Evolutionary conservation across 2,329 filamentous ascomycete species (phyloP), one percentile per base, ranked within the genome.

Genomic region (Fusarium nelsonii): DNA sequence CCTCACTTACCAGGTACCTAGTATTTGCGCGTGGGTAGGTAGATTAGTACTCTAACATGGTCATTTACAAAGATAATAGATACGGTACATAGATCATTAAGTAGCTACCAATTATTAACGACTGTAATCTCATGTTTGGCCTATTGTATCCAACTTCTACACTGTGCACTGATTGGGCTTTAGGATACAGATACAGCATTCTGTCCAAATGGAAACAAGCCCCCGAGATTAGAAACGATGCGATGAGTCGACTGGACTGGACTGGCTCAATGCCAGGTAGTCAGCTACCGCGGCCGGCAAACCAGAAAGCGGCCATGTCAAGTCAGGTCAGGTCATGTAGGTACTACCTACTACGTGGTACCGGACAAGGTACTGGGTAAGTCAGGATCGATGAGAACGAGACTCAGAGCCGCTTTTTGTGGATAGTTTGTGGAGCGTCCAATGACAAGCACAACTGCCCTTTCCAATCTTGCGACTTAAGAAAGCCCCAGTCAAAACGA

Each of bases 201-300:
- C 23, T 23, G 23, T 23, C 23, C 23, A n/a, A 8, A n/a, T 4
- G 26, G 16, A 28, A 20, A 30, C 9, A 43, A 33, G 37, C 50
- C 20, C 37, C 54, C 45, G 10, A 44, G 26, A 44, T 30, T 14
- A 16, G 18, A 16, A 39, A 8, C 16, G 15, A 23, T 6, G 23
- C 23, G 23, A 23, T 23, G 23, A 23, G 23, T 23, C 23, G 23
- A 23, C 23, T 23, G 23, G 23, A 23, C 23, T 28, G 23, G 48
- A 11, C 45, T 44, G 44, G 28, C n/a, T 32, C 20, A 3, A 45
- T 30, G 43, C 18, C 28, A 45, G 28, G 43, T n/a, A 34, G 15
- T 37, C 56, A 65, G 57, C 41, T 65, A 53, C 66, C 66, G 52
- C 65, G 66, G 66, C 66, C 66, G 66, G 66, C 66, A 69, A 69